These are phyloP conservation scores for Aspergillus saccharolyticus DNA, from an alignment of 495 filamentous ascomycete species.

Conservation along the genomic window DNA sequence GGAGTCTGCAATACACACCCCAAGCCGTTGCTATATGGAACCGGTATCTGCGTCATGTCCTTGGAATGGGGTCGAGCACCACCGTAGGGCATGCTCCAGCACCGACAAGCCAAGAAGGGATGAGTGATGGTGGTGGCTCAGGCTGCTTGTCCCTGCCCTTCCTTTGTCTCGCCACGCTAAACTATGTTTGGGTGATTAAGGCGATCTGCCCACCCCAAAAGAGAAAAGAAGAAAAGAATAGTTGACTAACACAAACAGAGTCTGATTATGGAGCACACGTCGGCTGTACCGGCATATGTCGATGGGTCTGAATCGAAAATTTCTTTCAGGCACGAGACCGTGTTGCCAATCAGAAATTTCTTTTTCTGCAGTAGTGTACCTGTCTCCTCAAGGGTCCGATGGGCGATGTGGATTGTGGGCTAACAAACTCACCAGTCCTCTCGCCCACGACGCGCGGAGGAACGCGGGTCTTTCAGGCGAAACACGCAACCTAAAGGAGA, in stretches of 20 bases:
- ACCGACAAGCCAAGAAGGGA: not conserved
- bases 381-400: not conserved
- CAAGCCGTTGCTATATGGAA: too few relatives aligned
- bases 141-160: not conserved
- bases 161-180: not conserved
- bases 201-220: not conserved
- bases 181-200: not conserved
- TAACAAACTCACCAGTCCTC: not conserved
- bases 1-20: too few relatives aligned
- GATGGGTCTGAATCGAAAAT: slow-evolving; percentile 1
- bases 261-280: not conserved
- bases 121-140: too few relatives aligned
- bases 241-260: not conserved
- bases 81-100: not conserved
- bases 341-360: not conserved
- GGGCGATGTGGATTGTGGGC: not conserved
- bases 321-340: not conserved
- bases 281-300: slow-evolving; percentile 6
- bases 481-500: not conserved
- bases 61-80: not conserved
- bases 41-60: too few relatives aligned
- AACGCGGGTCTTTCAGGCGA: not conserved
- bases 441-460: slow-evolving; percentile 3
- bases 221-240: not conserved
- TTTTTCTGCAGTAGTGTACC: not conserved